These are phyloP conservation scores for Ananas comosus DNA, from an alignment of 176 grass and related monocot genomes.

Conservation along the genomic window DNA sequence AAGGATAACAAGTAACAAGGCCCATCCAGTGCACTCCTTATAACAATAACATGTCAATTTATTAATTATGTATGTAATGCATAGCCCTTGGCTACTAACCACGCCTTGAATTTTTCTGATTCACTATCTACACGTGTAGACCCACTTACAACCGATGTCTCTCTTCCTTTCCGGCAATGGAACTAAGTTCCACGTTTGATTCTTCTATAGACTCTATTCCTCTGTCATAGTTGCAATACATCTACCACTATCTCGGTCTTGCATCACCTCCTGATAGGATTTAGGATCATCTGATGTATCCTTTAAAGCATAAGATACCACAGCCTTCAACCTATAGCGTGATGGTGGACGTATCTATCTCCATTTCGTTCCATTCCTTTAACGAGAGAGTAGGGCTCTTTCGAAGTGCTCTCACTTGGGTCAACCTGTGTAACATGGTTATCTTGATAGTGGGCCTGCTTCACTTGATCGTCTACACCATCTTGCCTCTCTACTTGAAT, in stretches of 20 bases:
- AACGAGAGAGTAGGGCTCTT: not conserved
- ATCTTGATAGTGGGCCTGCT: not conserved
- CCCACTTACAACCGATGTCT: too few relatives aligned
- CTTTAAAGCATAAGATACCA: not conserved
- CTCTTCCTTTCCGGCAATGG: too few relatives aligned
- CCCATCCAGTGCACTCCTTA: too few relatives aligned
- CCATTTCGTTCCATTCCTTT: not conserved
- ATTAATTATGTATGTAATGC: too few relatives aligned
- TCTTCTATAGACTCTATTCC: not conserved
- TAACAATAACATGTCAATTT: too few relatives aligned
- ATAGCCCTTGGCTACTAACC: too few relatives aligned
- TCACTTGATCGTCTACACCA: not conserved
- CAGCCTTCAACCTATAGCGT: not conserved
- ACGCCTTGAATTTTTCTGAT: too few relatives aligned
- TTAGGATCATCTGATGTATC: not conserved
- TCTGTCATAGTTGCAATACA: not conserved
- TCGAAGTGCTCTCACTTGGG: not conserved
- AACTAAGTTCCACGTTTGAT: too few relatives aligned
- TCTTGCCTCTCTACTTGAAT: not conserved
- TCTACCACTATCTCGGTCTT: not conserved
- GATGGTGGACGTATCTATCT: not conserved
- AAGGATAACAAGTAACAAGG: too few relatives aligned
- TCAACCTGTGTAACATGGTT: not conserved
- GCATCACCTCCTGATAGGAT: not conserved
- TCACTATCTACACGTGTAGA: too few relatives aligned